A percentile compares a stretch with the other conserved stretches of the same genome.
These are phyloP conservation scores for Spizellomyces punctatus DNA, from an alignment of 192 early-diverging fungal genomes.

Conservation along the genomic window DNA sequence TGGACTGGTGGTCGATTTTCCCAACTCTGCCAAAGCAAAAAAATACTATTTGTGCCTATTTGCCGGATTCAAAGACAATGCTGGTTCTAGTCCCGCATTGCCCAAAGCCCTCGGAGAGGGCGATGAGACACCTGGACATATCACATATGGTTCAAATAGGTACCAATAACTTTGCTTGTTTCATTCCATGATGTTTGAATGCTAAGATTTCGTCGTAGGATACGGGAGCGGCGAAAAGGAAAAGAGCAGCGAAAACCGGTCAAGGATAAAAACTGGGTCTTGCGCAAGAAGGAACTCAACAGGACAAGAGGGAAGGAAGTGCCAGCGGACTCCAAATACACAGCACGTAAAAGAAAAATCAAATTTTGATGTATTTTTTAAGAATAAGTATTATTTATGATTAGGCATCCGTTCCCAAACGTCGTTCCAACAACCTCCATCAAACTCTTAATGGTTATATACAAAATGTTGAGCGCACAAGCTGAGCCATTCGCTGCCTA, in stretches of 20 bases:
- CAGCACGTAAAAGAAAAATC: constrained; percentile 87
- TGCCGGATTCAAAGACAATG: constrained; percentile 77
- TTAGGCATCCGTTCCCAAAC: not conserved
- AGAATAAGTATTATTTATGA: not conserved
- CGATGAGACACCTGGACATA: constrained; percentile 57
- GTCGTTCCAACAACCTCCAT: not conserved
- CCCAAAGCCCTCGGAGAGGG: constrained; percentile 66
- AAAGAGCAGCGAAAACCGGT: constrained; percentile 24
- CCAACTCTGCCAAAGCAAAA: constrained; percentile 94
- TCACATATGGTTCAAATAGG: constrained; percentile 41
- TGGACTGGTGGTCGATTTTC: constrained; percentile 93
- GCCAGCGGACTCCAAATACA: constrained; percentile 90
- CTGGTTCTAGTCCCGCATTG: constrained; percentile 50
- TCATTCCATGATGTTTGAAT: not conserved
- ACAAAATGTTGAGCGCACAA: too few relatives aligned
- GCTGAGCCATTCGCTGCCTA: too few relatives aligned
- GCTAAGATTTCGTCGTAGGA: not conserved
- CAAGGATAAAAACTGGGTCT: constrained; percentile 89
- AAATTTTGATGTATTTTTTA: constrained; percentile 61
- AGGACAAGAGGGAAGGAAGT: constrained; percentile 80
- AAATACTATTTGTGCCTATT: constrained; percentile 97
- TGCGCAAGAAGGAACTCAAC: constrained; percentile 87
- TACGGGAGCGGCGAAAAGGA: constrained; percentile 25
- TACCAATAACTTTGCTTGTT: constrained; percentile 10
- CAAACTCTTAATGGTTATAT: too few relatives aligned